Evolutionary conservation across 768 basidiomycete species (phyloP).

Genomic region (Tulasnella sp.): DNA sequence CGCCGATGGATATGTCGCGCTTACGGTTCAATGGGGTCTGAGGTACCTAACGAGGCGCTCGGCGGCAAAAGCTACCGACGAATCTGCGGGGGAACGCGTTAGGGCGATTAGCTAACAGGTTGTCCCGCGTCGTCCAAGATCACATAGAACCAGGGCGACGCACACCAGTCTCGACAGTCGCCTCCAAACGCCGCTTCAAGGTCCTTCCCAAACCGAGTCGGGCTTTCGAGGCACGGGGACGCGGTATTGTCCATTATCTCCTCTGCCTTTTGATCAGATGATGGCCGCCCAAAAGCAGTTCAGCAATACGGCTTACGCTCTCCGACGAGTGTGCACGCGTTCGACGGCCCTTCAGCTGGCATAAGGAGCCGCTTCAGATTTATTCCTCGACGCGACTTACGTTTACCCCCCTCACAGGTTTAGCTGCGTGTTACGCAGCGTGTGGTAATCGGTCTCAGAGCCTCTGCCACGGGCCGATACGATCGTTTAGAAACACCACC

Average conservation of each 20-base stretch:
- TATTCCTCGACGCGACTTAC: background rate
- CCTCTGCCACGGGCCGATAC: background rate
- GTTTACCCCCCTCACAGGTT: background rate
- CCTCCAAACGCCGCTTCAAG: background rate
- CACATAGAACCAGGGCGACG: background rate
- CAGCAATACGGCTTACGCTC: background rate
- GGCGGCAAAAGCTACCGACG: background rate
- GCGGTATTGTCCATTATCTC: background rate
- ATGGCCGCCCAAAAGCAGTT: background rate
- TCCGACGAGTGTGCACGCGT: background rate
- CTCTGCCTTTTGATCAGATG: background rate
- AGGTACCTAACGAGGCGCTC: background rate
- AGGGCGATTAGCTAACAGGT: slow-evolving; percentile 4
- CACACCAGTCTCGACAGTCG: background rate
- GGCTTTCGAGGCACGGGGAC: background rate
- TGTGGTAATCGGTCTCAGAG: background rate
- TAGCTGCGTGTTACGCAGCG: background rate
- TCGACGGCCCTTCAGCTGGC: background rate
- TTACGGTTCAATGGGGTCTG: background rate
- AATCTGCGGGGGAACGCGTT: background rate
- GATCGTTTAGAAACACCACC: background rate
- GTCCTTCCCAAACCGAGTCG: background rate
- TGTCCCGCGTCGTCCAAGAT: background rate
- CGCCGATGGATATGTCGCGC: background rate
- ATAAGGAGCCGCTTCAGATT: background rate